Base-by-base conservation (phyloP, 2,329 filamentous ascomycete species). In the Aspergillus uvarum region DNA sequence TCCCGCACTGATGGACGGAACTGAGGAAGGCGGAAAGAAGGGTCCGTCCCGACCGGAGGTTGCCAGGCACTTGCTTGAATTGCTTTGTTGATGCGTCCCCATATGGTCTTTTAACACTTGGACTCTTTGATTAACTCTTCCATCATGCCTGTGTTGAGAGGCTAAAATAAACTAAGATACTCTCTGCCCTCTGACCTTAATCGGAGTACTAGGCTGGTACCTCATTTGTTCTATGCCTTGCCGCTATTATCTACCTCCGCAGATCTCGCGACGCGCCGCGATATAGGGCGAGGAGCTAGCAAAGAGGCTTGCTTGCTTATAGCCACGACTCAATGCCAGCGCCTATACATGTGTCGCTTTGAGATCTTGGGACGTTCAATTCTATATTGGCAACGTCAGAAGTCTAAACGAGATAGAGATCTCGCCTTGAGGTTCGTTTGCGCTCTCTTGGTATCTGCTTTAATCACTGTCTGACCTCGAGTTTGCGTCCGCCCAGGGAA, bases 311-410 rank as follows among this genome's bases (percentile, higher is more conserved):
- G 38, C 51, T 26, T 24, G 38, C 47, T 26, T 19, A 51, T 57
- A 55, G 59, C 44, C 47, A 49, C 51, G 57, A 31, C 51, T 48
- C 22, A 47, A 44, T 52, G 19, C 54, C 51, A 26, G 42, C 35
- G 31, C 47, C 54, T 60, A 68, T 74, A 68, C 67, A 80, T 80
- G 78, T 80, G 78, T 74, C 77, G 78, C n/a, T 77, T 77, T 63
- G 78, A 80, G 67, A 69, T 80, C 52, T 67, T 80, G 53, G 78
- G 78, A 51, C 73, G 77, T 64, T 69, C 75, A 63, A 67, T 80
- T 66, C 68, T 80, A 60, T 77, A 75, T 61, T 77, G 76, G 71
- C 77, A 77, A 59, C 74, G 74, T 59, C 66, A 66, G 49, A 68
- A 67, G 54, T 63, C 69, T 22, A 63, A 61, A 54, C 58, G 54